Conservation (phyloP, 495 filamentous ascomycete genomes). For the Xylaria acuta region DNA sequence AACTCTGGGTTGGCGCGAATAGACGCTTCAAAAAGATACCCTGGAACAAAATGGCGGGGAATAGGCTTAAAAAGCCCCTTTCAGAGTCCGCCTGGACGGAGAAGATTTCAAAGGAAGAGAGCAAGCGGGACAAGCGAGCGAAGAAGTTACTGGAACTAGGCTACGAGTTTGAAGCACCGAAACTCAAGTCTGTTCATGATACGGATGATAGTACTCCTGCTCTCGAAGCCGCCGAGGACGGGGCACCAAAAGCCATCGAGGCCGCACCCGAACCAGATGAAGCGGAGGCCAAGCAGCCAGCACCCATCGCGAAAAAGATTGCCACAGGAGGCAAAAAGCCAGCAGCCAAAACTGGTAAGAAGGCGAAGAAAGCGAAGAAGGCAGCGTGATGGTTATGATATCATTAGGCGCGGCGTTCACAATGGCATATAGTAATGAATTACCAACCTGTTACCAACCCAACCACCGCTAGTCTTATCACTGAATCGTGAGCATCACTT, state of each 20-base stretch:
- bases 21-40: slow-evolving; percentile 86
- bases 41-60: slow-evolving; percentile 81
- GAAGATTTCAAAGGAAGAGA: slow-evolving; percentile 72
- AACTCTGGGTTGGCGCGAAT: slow-evolving; percentile 87
- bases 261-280: slow-evolving; percentile 33
- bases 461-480: neutral
- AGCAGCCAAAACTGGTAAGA: slow-evolving; percentile 37
- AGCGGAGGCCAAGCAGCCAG: slow-evolving; percentile 7
- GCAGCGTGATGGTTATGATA: slow-evolving; percentile 24
- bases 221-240: slow-evolving; percentile 43
- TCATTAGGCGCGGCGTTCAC: slow-evolving; percentile 16
- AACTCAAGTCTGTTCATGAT: slow-evolving; percentile 68
- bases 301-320: slow-evolving; percentile 21
- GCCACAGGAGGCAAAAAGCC: slow-evolving; percentile 32
- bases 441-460: neutral
- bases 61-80: slow-evolving; percentile 70
- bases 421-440: slow-evolving; percentile 26
- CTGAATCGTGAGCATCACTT: neutral
- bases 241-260: slow-evolving; percentile 46
- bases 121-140: slow-evolving; percentile 66
- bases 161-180: slow-evolving; percentile 82
- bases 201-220: slow-evolving; percentile 29
- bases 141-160: slow-evolving; percentile 79
- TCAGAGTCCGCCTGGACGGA: slow-evolving; percentile 78
- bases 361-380: slow-evolving; percentile 50